Evolutionary conservation across 2,329 filamentous ascomycete genomes (phyloP), one percentile per base, ranked within the genome.

Genomic region (Pyrenophora teres): DNA sequence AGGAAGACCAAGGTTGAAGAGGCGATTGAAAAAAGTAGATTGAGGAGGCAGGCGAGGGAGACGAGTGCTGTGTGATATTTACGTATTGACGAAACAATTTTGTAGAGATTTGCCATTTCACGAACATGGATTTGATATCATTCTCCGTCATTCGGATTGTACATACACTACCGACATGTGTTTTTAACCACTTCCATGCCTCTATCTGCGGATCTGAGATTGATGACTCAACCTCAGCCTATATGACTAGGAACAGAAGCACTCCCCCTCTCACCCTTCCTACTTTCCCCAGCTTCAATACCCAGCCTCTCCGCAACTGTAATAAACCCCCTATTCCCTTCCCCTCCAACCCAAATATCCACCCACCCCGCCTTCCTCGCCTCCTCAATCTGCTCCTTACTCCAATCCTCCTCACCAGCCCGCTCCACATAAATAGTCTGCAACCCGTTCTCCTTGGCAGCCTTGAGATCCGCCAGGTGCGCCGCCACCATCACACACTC

Each of bases 401-500:
- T 63, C 83, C 83, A 87, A 6, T 76, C 78, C 72, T 92, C 89
- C 73, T 95, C 90, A 37, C 71, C 60, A 3, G 74, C 70, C 51
- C 90, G 78, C 74, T 90, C 88, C 2, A 94, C 83, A 68, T 92
- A 94, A 2, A 94, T 79, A 0, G 88, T 90, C 62, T 81, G 79
- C 54, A 92, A 75, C 0, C 90, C 90, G 53, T 78, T 80, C 2
- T 64, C 68, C 62, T 84, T 84, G 4, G 90, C 90, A 0, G 81
- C 87, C 54, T 83, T 76, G 47, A 94, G 74, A 71, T 93, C 90
- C 5, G 66, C 71, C 51, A 93, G 74, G 74, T 93, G 89, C 32
- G 89, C 86, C 13, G 90, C 90, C 16, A 94, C 88, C 83, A 94
- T 85, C 16, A 84, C 87, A 50, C 90, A 87, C 65, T 92, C 79